phyloP scores from a whole-genome alignment of 2,329 filamentous ascomycete species.

The Blastomyces gilchristii region DNA sequence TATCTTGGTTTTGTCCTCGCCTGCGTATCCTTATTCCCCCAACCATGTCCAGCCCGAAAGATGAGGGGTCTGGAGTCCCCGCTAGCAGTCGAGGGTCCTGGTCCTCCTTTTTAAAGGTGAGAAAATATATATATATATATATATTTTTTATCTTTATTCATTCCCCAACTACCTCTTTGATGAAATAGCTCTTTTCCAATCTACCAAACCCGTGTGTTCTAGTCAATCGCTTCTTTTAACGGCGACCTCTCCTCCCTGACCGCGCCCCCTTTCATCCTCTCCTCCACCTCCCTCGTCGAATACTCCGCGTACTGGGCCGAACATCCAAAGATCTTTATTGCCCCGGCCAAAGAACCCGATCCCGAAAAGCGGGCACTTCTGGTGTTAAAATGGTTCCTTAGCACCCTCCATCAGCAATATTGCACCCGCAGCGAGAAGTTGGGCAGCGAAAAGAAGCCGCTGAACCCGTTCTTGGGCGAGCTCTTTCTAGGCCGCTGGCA shows the following conservation, averaged over 20 bases:
- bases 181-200: too few relatives aligned
- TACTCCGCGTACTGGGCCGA: conserved; percentile 78
- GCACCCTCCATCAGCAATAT: conserved; percentile 81
- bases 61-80: conserved; percentile 33
- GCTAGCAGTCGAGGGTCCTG: conserved; percentile 37
- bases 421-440: conserved; percentile 63
- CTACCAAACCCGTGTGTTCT: not conserved
- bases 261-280: conserved; percentile 73
- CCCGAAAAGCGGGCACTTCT: conserved; percentile 71
- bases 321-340: conserved; percentile 66
- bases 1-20: not conserved
- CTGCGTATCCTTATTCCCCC: not conserved
- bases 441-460: conserved; percentile 92
- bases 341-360: conserved; percentile 68
- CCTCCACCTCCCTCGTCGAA: conserved; percentile 65
- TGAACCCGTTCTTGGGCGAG: conserved; percentile 94
- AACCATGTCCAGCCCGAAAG: conserved; percentile 22
- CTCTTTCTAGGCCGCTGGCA: conserved; percentile 88
- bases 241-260: conserved; percentile 72
- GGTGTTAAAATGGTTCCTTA: conserved; percentile 95
- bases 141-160: not conserved
- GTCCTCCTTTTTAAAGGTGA: conserved; percentile 40
- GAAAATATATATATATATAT: conserved; percentile 1
- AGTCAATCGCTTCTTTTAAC: conserved; percentile 69
- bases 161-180: not conserved